A percentile compares a stretch with the other conserved stretches of the same genome.
Conservation (phyloP, 1,139 yeast species). For the Suhomyces bokatorum region DNA sequence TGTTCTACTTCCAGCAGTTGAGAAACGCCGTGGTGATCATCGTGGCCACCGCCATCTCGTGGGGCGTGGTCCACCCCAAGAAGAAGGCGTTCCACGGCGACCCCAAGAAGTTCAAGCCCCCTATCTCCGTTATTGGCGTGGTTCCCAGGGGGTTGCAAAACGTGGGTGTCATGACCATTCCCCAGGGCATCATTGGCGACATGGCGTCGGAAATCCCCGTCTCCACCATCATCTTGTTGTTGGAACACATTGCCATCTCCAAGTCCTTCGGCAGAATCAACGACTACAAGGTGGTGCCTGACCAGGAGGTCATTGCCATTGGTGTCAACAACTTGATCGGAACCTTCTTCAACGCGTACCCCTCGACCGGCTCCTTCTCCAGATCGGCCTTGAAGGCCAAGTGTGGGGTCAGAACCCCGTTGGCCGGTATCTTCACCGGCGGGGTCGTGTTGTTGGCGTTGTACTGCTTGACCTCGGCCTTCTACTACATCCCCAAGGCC, state of each 20-base stretch:
- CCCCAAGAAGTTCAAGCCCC: conserved; percentile 34
- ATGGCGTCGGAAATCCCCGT: conserved; percentile 83
- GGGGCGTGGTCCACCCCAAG: conserved; percentile 49
- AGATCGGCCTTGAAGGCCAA: conserved; percentile 92
- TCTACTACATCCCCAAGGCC: conserved; percentile 89
- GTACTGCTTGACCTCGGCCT: conserved; percentile 78
- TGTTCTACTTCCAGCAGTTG: conserved; percentile 72
- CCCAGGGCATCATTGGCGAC: conserved; percentile 57
- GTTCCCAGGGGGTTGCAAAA: conserved; percentile 83
- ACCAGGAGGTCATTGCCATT: conserved; percentile 92
- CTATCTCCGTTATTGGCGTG: conserved; percentile 66
- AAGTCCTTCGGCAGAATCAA: conserved; percentile 92
- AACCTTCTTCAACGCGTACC: conserved; percentile 89
- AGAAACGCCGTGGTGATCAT: conserved; percentile 82
- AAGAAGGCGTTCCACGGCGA: conserved; percentile 41
- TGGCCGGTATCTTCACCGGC: conserved; percentile 92
- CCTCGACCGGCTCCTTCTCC: conserved; percentile 95
- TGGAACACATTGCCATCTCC: conserved; percentile 92
- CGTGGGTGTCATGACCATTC: conserved; percentile 71
- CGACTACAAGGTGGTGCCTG: conserved; percentile 87
- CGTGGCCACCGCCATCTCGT: conserved; percentile 73
- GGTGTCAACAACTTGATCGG: conserved; percentile 91
- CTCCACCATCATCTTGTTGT: conserved; percentile 73
- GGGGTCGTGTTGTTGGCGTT: conserved; percentile 83
- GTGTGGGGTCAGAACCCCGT: conserved; percentile 94